phyloP scores from a whole-genome alignment of 805 yeast genomes.

The Saccharomycopsis capsularis region DNA sequence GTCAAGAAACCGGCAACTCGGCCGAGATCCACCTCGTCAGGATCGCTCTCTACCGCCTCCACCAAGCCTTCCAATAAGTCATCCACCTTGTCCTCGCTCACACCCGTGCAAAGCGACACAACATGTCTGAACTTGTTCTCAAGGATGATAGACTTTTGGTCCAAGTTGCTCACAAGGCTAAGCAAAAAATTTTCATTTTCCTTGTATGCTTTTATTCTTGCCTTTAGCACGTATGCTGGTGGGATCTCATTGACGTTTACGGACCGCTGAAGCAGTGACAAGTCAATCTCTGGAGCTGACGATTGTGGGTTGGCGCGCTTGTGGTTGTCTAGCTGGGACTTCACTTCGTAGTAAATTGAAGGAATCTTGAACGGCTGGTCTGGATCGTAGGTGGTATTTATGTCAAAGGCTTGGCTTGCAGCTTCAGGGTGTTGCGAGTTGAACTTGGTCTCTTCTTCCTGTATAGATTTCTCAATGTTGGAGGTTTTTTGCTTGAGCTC shows the following conservation, averaged over 20 bases:
- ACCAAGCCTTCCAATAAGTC: slow-evolving; percentile 74
- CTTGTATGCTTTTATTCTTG: slow-evolving; percentile 74
- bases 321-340: slow-evolving; percentile 30
- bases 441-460: slow-evolving; percentile 55
- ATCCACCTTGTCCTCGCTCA: slow-evolving; percentile 74
- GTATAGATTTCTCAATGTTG: slow-evolving; percentile 56
- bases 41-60: slow-evolving; percentile 85
- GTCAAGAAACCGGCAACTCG: slow-evolving; percentile 48
- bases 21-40: slow-evolving; percentile 56
- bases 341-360: slow-evolving; percentile 51
- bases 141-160: slow-evolving; percentile 45
- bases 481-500: slow-evolving; percentile 48
- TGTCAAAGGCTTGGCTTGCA: slow-evolving; percentile 34
- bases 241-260: slow-evolving; percentile 24
- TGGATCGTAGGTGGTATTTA: slow-evolving; percentile 52
- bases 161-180: slow-evolving; percentile 45
- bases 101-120: slow-evolving; percentile 84
- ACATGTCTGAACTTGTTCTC: slow-evolving; percentile 81
- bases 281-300: background rate
- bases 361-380: slow-evolving; percentile 84
- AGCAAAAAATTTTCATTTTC: slow-evolving; percentile 56
- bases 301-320: background rate
- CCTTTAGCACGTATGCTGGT: slow-evolving; percentile 46
- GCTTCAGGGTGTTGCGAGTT: slow-evolving; percentile 35
- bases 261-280: background rate